Evolutionary conservation across 1,284 basidiomycete species (phyloP).

Genomic region (Malassezia pachydermatis): DNA sequence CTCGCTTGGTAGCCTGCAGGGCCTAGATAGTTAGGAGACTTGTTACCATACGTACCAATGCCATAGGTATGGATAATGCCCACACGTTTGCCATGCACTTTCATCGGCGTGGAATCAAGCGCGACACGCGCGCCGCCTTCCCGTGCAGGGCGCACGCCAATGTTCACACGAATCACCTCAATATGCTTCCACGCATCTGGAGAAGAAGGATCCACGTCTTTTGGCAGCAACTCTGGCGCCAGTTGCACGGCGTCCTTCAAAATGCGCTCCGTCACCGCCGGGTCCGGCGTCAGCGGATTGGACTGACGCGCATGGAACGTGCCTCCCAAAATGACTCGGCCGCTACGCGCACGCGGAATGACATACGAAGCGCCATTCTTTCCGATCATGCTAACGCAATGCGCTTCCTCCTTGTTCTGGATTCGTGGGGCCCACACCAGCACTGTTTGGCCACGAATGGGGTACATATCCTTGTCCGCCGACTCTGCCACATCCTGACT

Average conservation of each 20-base stretch:
- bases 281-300: constrained; percentile 44
- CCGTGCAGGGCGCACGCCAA: constrained; percentile 30
- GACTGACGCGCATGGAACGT: constrained; percentile 50
- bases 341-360: constrained; percentile 54
- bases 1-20: constrained; percentile 39
- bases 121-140: constrained; percentile 30
- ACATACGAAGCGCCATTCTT: constrained; percentile 50
- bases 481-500: constrained; percentile 30
- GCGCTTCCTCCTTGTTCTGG: constrained; percentile 9
- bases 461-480: constrained; percentile 67
- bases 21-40: background rate
- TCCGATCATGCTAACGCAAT: constrained; percentile 27
- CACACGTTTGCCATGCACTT: constrained; percentile 1
- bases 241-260: constrained; percentile 48
- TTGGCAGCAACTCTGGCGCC: constrained; percentile 26
- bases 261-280: constrained; percentile 51
- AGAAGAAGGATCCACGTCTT: constrained; percentile 10
- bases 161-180: constrained; percentile 26
- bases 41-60: constrained; percentile 19
- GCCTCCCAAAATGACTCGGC: constrained; percentile 55
- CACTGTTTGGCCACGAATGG: constrained; percentile 76
- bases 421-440: constrained; percentile 60
- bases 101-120: constrained; percentile 12
- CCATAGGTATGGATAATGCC: constrained; percentile 33
- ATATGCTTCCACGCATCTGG: constrained; percentile 25